phyloP scores from a whole-genome alignment of 352 stramenopile genomes.

The Ophiocytium majus region DNA sequence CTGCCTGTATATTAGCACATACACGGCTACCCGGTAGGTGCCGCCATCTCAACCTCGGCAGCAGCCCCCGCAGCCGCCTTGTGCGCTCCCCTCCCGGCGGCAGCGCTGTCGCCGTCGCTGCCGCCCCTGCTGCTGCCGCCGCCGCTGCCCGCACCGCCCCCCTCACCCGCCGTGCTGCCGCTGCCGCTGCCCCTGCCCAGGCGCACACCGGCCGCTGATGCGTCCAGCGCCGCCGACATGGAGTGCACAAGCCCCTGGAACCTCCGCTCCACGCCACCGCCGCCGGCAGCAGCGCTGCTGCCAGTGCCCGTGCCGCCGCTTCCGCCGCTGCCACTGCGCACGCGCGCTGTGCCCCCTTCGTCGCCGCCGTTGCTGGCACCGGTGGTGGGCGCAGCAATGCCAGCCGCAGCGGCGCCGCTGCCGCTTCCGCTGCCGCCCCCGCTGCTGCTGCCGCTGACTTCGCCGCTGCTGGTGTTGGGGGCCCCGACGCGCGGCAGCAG shows the following conservation, averaged over 20 bases:
- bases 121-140: not conserved
- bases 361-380: not conserved
- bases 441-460: not conserved
- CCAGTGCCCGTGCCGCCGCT: not conserved
- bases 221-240: not conserved
- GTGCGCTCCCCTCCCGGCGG: too few relatives aligned
- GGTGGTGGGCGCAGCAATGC: too few relatives aligned
- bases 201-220: not conserved
- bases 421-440: not conserved
- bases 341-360: not conserved
- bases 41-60: too few relatives aligned
- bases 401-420: too few relatives aligned
- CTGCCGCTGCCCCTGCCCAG: not conserved
- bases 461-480: not conserved
- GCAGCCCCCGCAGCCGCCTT: too few relatives aligned
- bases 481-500: not conserved
- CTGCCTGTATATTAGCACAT: too few relatives aligned
- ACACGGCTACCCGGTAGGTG: too few relatives aligned
- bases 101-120: not conserved
- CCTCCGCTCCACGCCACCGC: too few relatives aligned
- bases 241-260: too few relatives aligned
- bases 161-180: not conserved
- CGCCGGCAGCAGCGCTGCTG: too few relatives aligned
- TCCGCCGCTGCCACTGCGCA: too few relatives aligned
- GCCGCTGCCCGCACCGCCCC: not conserved